A percentile compares a stretch with the other conserved stretches of the same genome.
These are phyloP conservation scores for Chamaecyparis obtusa DNA, from an alignment of 75 land plant species.

Conservation along the genomic window DNA sequence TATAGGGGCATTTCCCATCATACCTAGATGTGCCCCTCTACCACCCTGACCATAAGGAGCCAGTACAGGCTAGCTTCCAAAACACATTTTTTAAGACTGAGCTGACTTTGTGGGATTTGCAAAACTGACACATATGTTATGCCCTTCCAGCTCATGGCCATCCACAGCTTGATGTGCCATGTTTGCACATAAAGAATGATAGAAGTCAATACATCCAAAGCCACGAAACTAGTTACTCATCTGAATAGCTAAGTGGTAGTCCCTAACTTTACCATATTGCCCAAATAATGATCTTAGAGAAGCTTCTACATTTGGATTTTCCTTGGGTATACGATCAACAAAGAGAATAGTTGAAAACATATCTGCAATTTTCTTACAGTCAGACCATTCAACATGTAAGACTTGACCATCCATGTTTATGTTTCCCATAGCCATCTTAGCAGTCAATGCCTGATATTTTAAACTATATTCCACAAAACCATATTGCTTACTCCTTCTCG, in stretches of 20 bases:
- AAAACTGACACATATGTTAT: constrained; percentile 31
- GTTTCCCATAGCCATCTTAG: constrained; percentile 23
- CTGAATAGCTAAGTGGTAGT: constrained; percentile 23
- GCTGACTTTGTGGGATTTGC: constrained; percentile 36
- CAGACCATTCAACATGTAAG: constrained; percentile 24
- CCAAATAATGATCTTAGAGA: constrained; percentile 23
- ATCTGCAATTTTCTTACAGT: constrained; percentile 17
- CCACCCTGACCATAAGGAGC: neutral
- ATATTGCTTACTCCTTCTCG: constrained; percentile 23
- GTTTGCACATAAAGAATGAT: constrained; percentile 26
- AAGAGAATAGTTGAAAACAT: constrained; percentile 32
- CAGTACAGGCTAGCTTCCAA: neutral
- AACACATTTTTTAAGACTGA: constrained; percentile 10
- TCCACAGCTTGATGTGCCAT: constrained; percentile 33
- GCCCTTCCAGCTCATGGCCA: constrained; percentile 20
- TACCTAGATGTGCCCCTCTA: neutral
- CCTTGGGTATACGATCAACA: constrained; percentile 28
- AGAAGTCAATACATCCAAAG: constrained; percentile 27
- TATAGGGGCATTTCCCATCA: neutral
- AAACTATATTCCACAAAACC: constrained; percentile 35
- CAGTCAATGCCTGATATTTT: constrained; percentile 25
- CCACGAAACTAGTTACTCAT: constrained; percentile 22
- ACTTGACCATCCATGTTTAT: constrained; percentile 30
- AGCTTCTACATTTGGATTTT: constrained; percentile 19
- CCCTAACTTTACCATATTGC: constrained; percentile 25